Base-by-base conservation (phyloP, 352 stramenopile genomes). In the Phytophthora hibernalis region DNA sequence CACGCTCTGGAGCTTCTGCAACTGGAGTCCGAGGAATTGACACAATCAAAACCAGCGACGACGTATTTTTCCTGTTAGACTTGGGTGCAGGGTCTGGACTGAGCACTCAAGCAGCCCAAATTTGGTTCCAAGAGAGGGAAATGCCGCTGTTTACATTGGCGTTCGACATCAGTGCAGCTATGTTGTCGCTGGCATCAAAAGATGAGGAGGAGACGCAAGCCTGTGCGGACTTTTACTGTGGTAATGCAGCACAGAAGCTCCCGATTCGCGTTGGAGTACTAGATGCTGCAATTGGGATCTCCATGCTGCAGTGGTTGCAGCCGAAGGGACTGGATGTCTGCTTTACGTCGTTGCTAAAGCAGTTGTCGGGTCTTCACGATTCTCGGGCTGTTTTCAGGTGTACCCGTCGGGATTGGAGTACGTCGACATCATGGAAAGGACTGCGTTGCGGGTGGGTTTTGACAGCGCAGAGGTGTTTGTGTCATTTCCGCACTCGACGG, bases 251-350 rank as follows among this genome's bases (percentile, higher is more conserved):
- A 9, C 86, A 90, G 45, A 72, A 58, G 16, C 76, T 91, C 11
- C 83, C 86, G 24, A 59, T 95, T 51, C 86, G 86, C 21, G 16
- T 31, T 0, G 64, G 58, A 3, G 42, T 69, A 12, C 80, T 90
- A 22, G 59, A 87, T 48, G 70, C 69, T 30, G 83, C 80, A 42
- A 88, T 93, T 48, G 79, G 83, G 11, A 91, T 95, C 56, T 95
- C 86, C 2, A 95, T 95, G 86, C 64, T 95, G 18, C 86, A 95
- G 64, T 95, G 86, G 86, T 64, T 95, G 44, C 83, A 82, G n/a
- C 60, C 69, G 4, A 65, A 82, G 10, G 84, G 83, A 22, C 53
- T 95, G 9, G 61, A 79, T 28, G 57, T 74, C n/a, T 95, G 83
- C 52, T 91, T 91, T 51, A 66, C 51, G 28, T 89, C 81, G 24